Base-by-base conservation (phyloP, 306 rosid species). In the Phaseolus lunatus region DNA sequence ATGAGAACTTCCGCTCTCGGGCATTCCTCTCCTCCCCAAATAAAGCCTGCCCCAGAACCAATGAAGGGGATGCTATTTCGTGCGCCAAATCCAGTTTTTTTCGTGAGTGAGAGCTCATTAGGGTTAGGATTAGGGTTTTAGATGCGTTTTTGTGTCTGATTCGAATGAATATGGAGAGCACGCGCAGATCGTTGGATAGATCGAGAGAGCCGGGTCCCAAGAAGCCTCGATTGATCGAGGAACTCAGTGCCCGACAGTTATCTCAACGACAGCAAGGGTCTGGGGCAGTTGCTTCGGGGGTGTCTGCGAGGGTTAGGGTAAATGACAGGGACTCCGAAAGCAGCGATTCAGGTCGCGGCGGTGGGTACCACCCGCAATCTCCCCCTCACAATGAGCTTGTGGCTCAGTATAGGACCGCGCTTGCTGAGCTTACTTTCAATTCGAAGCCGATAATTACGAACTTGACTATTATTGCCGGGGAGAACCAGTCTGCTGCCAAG, bases 401-500 rank as follows among this genome's bases (percentile, higher is more conserved):
- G 70, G 62, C 83, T 78, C 98, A 89, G 91, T 96, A 96, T 78
- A 88, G 76, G 85, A 87, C 93, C 14, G 99, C 99, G 27, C 85
- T 96, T 3, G 96, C 93, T 47, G 99, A 96, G 84, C 94, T 96
- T 29, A 96, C 99, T n/a, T 92, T 93, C 81, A 96, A 96, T 83
- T 93, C 98, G 16, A 96, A 96, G 57, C 99, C 98, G 0, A 96
- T 96, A 37, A 96, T 96, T 72, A 96, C 99, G 3, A 96, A 92
- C 64, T 81, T 96, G 94, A 96, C 99, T 33, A 96, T 96, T 72
- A 96, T 96, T 31, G 99, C 99, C 0, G 99, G 98, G 5, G 99
- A 96, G 85, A 96, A 84, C 29, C 83, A 75, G 3, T 80, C 79
- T 54, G 98, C 98, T 1, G 97, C 98, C 0, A 91, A 89, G 86